Base-by-base conservation (phyloP, 306 rosid species). In the Abrus pulchellus region DNA sequence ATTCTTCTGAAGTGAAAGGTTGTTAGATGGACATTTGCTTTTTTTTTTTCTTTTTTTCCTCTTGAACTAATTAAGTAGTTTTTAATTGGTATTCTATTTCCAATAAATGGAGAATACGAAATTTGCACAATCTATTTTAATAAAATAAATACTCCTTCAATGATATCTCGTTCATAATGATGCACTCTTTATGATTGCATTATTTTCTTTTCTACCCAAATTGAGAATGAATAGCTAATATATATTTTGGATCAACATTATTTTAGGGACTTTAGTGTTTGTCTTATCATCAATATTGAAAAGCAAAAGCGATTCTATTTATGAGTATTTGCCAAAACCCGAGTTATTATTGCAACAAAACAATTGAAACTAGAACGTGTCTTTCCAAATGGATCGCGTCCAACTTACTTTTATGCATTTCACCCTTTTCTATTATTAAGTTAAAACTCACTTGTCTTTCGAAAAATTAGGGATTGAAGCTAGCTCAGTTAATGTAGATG, bases 1-100 rank as follows among this genome's bases (percentile, higher is more conserved):
- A 76, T 63, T 63, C 49, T 45, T 45, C 7, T 57, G 3, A 65
- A 55, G 34, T 4, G 29, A 74, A 81, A 76, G 36, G 41, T 12
- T 74, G 62, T 64, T n/a, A 45, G 20, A 32, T 66, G 13, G 55
- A 59, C 54, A 20, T 76, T 13, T 28, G 55, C 54, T 66, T 53
- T 77, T 43, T 43, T 50, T 50, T 50, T 3, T 50, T 50, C 6
- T 50, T 45, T 5, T 61, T 60, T 59, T 29, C 30, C 32, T 13
- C 45, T 75, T 14, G 30, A 44, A 60, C 45, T 11, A 32, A 44
- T 59, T 47, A 11, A 28, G 45, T 32, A 32, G 20, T 50, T n/a
- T 13, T n/a, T 50, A 5, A 5, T 43, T 7, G 40, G 4, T 36
- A 36, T 36, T 36, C 20, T 20, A 20, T 61, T 60, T 60, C 11